Conservation (phyloP, 352 stramenopile genomes). For the Pythium periplocum region DNA sequence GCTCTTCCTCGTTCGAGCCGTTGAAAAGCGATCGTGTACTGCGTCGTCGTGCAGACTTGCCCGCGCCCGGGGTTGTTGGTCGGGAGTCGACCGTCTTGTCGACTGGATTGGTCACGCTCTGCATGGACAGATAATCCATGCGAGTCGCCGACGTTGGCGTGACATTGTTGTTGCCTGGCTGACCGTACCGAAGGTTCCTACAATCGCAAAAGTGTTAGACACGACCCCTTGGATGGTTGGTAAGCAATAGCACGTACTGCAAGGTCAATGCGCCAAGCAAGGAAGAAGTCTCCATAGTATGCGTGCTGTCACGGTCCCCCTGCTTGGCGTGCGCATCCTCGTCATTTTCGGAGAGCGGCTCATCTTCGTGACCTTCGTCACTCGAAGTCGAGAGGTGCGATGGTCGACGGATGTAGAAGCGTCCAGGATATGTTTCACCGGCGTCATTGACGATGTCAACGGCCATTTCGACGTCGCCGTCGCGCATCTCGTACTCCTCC, state of each 20-base stretch:
- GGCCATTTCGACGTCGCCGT: conserved; percentile 9
- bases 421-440: neutral
- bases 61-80: conserved; percentile 2
- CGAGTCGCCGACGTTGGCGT: neutral
- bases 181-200: conserved; percentile 11
- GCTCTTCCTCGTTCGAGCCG: conserved; percentile 38
- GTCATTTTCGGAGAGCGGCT: conserved; percentile 6
- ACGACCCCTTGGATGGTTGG: neutral
- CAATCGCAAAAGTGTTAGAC: neutral
- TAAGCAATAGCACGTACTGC: conserved; percentile 12
- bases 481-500: conserved; percentile 10
- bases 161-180: neutral
- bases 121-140: conserved; percentile 14
- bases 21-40: conserved; percentile 48
- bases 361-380: conserved; percentile 15
- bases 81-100: conserved; percentile 9
- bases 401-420: neutral
- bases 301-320: neutral
- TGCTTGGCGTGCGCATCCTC: conserved; percentile 8
- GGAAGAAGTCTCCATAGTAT: conserved; percentile 11
- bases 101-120: conserved; percentile 13
- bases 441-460: conserved; percentile 6
- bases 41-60: conserved; percentile 11
- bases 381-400: conserved; percentile 5
- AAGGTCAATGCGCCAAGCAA: conserved; percentile 16